phyloP scores from a whole-genome alignment of 2,329 filamentous ascomycete species.

The Claviceps sp. region DNA sequence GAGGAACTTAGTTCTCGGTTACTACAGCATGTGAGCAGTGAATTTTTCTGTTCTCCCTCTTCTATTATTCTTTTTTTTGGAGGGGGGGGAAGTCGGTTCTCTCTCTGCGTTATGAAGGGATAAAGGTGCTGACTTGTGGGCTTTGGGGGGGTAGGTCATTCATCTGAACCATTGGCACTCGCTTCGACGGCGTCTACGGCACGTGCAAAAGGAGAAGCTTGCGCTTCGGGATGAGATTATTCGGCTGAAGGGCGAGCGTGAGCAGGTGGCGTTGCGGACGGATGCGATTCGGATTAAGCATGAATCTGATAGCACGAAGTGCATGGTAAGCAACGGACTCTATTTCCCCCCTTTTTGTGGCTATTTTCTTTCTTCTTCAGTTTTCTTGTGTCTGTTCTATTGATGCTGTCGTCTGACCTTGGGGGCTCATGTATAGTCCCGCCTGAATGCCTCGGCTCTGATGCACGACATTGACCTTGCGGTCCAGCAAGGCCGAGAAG shows the following conservation, averaged over 20 bases:
- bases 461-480: slow-evolving; percentile 52
- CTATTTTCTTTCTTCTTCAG: not conserved
- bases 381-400: not conserved
- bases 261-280: slow-evolving; percentile 48
- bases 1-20: slow-evolving; percentile 42
- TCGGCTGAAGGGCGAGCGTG: slow-evolving; percentile 42
- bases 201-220: slow-evolving; percentile 44
- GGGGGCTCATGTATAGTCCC: slow-evolving; percentile 17
- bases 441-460: slow-evolving; percentile 40
- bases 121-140: not conserved
- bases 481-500: slow-evolving; percentile 35
- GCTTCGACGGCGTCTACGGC: slow-evolving; percentile 42
- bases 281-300: slow-evolving; percentile 49
- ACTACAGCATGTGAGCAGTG: slow-evolving; percentile 41
- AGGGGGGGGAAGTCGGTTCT: no score
- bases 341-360: not conserved
- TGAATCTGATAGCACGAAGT: slow-evolving; percentile 38
- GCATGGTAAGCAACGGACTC: slow-evolving; percentile 27
- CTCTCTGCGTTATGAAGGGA: no score
- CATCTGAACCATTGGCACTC: slow-evolving; percentile 45
- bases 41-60: not conserved
- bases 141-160: slow-evolving; percentile 30
- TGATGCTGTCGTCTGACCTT: not conserved
- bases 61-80: not conserved
- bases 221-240: slow-evolving; percentile 46